Base-by-base conservation (phyloP, 352 stramenopile genomes). In the Pythium sukuiense region DNA sequence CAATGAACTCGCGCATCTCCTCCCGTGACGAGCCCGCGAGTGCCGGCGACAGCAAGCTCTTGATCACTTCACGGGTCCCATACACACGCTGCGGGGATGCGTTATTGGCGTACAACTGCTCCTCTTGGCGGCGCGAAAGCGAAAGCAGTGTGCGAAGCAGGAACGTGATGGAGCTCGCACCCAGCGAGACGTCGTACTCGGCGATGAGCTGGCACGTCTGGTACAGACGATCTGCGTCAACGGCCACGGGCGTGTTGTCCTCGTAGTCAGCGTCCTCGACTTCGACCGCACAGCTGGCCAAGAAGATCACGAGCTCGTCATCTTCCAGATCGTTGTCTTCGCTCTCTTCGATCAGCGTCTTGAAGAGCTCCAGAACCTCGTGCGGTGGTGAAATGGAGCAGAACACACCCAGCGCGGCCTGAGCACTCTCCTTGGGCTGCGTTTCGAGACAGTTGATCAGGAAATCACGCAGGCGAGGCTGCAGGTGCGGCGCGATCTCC, bases 281-380 rank as follows among this genome's bases (percentile, higher is more conserved):
- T n/a, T 63, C 62, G 2, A 46, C 29, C 37, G 74, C 78, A 55
- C 72, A 74, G 50, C 79, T 88, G 5, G 83, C 72, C 7, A 92
- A 73, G 61, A 92, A 89, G 54, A 87, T 76, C 59, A 89, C 68
- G 3, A 87, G 55, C 14, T 90, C 77, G 2, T 88, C 72, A 55
- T 92, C 81, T 5, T 70, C 75, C 0, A 92, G 55, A 52, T 74
- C 68, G 32, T 59, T 24, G 32, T 63, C 45, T 3, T 63, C 55
- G 13, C 71, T 71, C 13, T 75, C 59, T 52, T 63, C 54, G 29
- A 85, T 8, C 14, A 89, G 50, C 16, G 73, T 63, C 6, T 73
- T 61, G 35, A 92, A 63, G 55, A 90, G 52, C 30, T 77, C 59
- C 18, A 88, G 13, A 18, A 70, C 69, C 27, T 81, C 61, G 1